Conservation (phyloP, 2,329 filamentous ascomycete genomes). For the Hypoxylon sp. region DNA sequence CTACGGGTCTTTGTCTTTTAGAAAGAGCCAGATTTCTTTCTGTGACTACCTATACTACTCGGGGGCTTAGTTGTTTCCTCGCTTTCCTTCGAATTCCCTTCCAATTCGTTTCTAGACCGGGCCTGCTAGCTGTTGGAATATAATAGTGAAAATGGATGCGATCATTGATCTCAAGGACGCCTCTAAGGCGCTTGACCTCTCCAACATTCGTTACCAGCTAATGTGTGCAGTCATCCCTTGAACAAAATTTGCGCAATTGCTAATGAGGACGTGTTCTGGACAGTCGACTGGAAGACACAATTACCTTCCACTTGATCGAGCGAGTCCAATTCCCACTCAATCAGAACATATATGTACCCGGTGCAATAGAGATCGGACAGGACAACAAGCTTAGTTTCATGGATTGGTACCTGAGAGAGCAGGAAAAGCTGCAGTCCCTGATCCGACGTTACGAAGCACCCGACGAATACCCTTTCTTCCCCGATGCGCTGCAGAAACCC, state of each 20-base stretch:
- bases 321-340: constrained; percentile 98
- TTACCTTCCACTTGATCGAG: constrained; percentile 96
- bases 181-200: constrained; percentile 86
- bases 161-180: constrained; percentile 89
- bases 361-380: constrained; percentile 80
- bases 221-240: constrained; percentile 71
- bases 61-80: not conserved
- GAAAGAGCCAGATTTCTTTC: not conserved
- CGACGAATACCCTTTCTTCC: constrained; percentile 98
- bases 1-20: constrained; percentile 11
- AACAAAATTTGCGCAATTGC: constrained; percentile 4
- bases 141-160: constrained; percentile 77
- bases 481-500: constrained; percentile 79
- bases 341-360: constrained; percentile 84
- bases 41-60: not conserved
- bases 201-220: constrained; percentile 92
- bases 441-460: constrained; percentile 96
- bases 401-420: constrained; percentile 92
- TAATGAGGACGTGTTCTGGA: constrained; percentile 12
- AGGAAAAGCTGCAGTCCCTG: constrained; percentile 90
- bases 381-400: constrained; percentile 76
- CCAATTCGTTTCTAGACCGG: not conserved
- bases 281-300: constrained; percentile 96
- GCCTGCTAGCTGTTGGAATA: not conserved
- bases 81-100: not conserved